Evolutionary conservation across 192 early-diverging fungal species (phyloP).

Genomic region (Chytriomyces sp.): DNA sequence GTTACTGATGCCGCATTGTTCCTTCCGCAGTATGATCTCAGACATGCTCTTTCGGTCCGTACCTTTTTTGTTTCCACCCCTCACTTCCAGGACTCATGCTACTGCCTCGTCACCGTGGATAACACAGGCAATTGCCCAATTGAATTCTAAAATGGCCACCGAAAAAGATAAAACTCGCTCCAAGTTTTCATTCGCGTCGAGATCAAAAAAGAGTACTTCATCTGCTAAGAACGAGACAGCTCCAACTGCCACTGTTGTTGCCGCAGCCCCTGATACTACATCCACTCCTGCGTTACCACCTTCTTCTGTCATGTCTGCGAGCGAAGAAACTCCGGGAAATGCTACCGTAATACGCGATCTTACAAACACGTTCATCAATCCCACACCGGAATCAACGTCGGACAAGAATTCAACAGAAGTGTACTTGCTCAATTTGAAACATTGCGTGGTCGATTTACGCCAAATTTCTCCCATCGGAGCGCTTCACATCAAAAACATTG

Average conservation of each 20-base stretch:
- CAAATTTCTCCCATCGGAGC: conserved; percentile 62
- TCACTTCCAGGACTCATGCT: background rate
- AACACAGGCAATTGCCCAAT: conserved; percentile 2
- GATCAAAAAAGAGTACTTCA: conserved; percentile 7
- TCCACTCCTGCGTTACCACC: too few species aligned
- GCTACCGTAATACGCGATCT: too few species aligned
- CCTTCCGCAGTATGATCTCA: conserved; percentile 73
- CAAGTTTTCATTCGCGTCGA: conserved; percentile 14
- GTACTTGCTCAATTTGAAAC: conserved; percentile 58
- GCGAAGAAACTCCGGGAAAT: too few species aligned
- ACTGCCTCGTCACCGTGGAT: too few species aligned
- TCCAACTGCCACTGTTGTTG: background rate
- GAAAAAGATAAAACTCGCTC: background rate
- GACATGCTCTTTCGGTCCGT: conserved; percentile 61
- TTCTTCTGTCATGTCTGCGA: too few species aligned
- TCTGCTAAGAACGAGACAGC: background rate
- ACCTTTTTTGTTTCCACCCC: background rate
- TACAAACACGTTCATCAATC: background rate
- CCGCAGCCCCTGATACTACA: background rate
- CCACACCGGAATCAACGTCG: background rate
- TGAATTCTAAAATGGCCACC: background rate
- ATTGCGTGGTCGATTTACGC: conserved; percentile 72
- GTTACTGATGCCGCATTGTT: conserved; percentile 67
- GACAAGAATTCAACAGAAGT: conserved; percentile 49
- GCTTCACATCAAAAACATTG: conserved; percentile 76